phyloP scores from a whole-genome alignment of 2,329 filamentous ascomycete species.

The Aspergillus carbonarius region DNA sequence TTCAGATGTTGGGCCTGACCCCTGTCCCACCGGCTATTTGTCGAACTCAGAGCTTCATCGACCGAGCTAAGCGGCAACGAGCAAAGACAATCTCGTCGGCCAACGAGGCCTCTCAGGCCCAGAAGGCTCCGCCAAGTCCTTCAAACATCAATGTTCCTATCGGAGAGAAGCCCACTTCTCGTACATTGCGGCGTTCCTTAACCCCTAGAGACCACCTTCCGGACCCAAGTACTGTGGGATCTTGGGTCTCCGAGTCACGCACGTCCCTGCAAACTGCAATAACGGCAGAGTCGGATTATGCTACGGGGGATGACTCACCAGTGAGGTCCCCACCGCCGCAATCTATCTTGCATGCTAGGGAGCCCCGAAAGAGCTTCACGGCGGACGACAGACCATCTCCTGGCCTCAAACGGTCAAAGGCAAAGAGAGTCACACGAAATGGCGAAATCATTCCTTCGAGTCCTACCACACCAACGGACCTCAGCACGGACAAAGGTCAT shows the following conservation, averaged over 20 bases:
- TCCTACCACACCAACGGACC: constrained; percentile 25
- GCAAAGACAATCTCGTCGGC: constrained; percentile 23
- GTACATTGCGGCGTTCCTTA: constrained; percentile 42
- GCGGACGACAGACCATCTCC: constrained; percentile 33
- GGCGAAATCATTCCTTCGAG: constrained; percentile 32
- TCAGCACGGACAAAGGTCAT: constrained; percentile 22
- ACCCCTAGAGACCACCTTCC: constrained; percentile 30
- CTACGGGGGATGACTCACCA: constrained; percentile 23
- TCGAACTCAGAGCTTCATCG: constrained; percentile 54
- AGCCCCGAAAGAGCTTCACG: constrained; percentile 22
- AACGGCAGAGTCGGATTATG: constrained; percentile 37
- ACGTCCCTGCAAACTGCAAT: constrained; percentile 31
- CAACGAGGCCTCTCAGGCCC: constrained; percentile 22
- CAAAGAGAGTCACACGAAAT: constrained; percentile 41
- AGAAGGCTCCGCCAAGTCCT: constrained; percentile 48
- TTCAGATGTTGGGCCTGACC: constrained; percentile 72
- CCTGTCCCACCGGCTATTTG: constrained; percentile 62
- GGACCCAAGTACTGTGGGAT: constrained; percentile 34
- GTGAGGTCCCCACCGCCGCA: constrained; percentile 25
- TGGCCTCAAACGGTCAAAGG: constrained; percentile 42
- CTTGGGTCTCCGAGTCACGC: constrained; percentile 26
- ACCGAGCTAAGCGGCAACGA: constrained; percentile 39
- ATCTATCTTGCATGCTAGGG: constrained; percentile 33
- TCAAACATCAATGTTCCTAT: constrained; percentile 62
- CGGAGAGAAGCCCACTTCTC: constrained; percentile 55